Evolutionary conservation across 108 stramenopile species (phyloP).

Genomic region (Epipyxis sp.): DNA sequence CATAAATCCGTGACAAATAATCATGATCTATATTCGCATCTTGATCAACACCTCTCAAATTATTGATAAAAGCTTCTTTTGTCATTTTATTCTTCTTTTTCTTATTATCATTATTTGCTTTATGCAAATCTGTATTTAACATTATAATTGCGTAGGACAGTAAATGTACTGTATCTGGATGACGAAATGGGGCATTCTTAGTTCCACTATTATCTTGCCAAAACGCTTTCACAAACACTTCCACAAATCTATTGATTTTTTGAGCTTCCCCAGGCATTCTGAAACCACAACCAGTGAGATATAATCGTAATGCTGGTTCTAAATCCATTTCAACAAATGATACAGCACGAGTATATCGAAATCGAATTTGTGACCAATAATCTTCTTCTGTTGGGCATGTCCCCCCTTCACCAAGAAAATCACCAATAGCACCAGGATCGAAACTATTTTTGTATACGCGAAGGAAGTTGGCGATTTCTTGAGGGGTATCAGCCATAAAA

Average conservation of each 20-base stretch:
- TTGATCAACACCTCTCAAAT: conserved; percentile 68
- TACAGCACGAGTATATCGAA: conserved; percentile 25
- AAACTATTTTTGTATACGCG: conserved; percentile 72
- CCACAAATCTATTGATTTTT: conserved; percentile 81
- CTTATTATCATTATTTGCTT: conserved; percentile 52
- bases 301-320: conserved; percentile 27
- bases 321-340: conserved; percentile 29
- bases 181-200: conserved; percentile 61
- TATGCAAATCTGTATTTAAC: conserved; percentile 95
- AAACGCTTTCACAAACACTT: conserved; percentile 84
- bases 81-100: conserved; percentile 73
- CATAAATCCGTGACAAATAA: conserved; percentile 46
- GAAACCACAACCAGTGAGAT: conserved; percentile 63
- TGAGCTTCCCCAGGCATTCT: conserved; percentile 95
- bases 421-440: conserved; percentile 74
- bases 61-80: conserved; percentile 75
- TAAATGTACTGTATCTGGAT: conserved; percentile 82
- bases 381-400: conserved; percentile 17
- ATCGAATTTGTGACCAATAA: conserved; percentile 28
- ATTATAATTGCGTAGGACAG: conserved; percentile 92
- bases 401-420: conserved; percentile 76
- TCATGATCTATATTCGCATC: conserved; percentile 34
- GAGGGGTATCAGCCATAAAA: conserved; percentile 79
- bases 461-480: conserved; percentile 78
- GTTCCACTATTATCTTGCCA: conserved; percentile 79